Evolutionary conservation across 768 basidiomycete species (phyloP).

Genomic region (Tephrocybe sp.): DNA sequence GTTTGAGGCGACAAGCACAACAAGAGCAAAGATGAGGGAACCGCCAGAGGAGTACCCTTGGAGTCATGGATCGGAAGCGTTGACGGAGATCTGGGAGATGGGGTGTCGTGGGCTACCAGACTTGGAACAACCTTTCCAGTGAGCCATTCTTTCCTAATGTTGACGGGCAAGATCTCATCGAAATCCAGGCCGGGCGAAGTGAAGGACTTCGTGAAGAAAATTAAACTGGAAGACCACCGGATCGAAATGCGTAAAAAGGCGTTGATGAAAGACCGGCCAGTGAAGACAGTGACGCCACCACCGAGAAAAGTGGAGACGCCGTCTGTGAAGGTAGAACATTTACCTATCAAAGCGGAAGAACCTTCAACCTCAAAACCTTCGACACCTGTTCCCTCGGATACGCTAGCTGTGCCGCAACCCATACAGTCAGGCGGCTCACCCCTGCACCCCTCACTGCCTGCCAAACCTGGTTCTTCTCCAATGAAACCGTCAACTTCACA

Average conservation of each 20-base stretch:
- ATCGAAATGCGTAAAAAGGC: slow-evolving; percentile 54
- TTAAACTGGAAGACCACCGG: slow-evolving; percentile 63
- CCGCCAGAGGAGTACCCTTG: slow-evolving; percentile 64
- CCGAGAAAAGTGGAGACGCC: slow-evolving; percentile 12
- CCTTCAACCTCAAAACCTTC: slow-evolving; percentile 11
- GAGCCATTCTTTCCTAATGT: slow-evolving; percentile 20
- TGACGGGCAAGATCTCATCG: not conserved
- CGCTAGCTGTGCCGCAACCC: slow-evolving; percentile 28
- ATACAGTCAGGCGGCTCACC: slow-evolving; percentile 37
- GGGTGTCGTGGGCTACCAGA: slow-evolving; percentile 68
- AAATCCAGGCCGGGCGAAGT: slow-evolving; percentile 64
- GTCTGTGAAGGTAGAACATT: slow-evolving; percentile 15
- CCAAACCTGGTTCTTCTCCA: slow-evolving; percentile 57
- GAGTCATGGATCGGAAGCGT: slow-evolving; percentile 62
- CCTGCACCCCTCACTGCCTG: slow-evolving; percentile 70
- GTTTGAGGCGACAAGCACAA: slow-evolving; percentile 58
- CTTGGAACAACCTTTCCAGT: slow-evolving; percentile 69
- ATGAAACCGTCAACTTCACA: slow-evolving; percentile 20
- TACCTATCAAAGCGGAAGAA: slow-evolving; percentile 17
- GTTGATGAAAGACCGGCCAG: slow-evolving; percentile 31
- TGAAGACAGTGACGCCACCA: slow-evolving; percentile 18
- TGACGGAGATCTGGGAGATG: slow-evolving; percentile 85
- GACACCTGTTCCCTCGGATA: slow-evolving; percentile 15
- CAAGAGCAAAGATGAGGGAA: slow-evolving; percentile 54
- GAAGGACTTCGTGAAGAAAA: slow-evolving; percentile 70